These are phyloP conservation scores for Eucalyptus fibrosa DNA, from an alignment of 345 rosid species.

Conservation along the genomic window DNA sequence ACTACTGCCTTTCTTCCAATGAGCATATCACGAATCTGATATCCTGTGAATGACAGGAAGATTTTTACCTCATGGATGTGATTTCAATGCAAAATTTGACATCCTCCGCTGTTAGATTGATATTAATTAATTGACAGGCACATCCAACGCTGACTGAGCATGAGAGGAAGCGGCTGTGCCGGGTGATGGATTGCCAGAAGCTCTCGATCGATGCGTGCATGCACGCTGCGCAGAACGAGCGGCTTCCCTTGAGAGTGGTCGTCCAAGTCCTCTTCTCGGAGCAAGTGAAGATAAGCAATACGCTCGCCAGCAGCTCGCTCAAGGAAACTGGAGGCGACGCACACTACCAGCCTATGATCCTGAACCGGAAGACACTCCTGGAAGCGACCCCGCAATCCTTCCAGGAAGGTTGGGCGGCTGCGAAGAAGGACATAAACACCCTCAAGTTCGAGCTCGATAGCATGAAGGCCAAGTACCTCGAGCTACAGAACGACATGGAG, in stretches of 20 bases:
- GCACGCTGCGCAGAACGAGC: slow-evolving; percentile 96
- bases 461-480: slow-evolving; percentile 70
- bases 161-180: slow-evolving; percentile 87
- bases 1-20: background rate
- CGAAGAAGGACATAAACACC: slow-evolving; percentile 86
- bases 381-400: slow-evolving; percentile 88
- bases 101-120: background rate
- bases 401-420: slow-evolving; percentile 94
- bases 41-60: background rate
- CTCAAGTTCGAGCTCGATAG: slow-evolving; percentile 85
- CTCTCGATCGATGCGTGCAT: slow-evolving; percentile 93
- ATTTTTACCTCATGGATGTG: background rate
- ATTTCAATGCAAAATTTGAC: background rate
- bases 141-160: slow-evolving; percentile 94
- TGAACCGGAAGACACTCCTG: slow-evolving; percentile 72
- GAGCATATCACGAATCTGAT: background rate
- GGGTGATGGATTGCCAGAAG: slow-evolving; percentile 96
- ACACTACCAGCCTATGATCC: slow-evolving; percentile 59
- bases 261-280: slow-evolving; percentile 96
- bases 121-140: slow-evolving; percentile 31
- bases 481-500: slow-evolving; percentile 88
- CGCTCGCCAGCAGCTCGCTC: slow-evolving; percentile 50
- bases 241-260: slow-evolving; percentile 82
- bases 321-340: slow-evolving; percentile 46
- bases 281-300: slow-evolving; percentile 86